Base-by-base conservation (phyloP, 805 yeast genomes). In the Kuraishia cidri region DNA sequence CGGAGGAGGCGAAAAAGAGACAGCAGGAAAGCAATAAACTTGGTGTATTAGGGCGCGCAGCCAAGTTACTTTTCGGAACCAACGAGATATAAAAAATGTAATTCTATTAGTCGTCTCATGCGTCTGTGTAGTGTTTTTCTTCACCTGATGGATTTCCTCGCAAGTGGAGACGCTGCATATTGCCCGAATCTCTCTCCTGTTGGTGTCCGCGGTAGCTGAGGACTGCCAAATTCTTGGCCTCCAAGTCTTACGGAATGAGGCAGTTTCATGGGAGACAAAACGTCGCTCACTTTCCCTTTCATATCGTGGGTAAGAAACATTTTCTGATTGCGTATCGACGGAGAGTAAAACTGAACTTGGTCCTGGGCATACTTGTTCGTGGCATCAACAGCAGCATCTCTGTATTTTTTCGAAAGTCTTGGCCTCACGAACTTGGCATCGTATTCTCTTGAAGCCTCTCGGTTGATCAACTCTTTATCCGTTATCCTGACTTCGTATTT, bases 301-400 rank as follows among this genome's bases (percentile, higher is more conserved):
- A 48, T 32, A 23, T 72, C 73, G 43, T 76, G 82, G 9, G 72
- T 69, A 16, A 62, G 58, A 43, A 75, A 75, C 2, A 70, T 54
- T 33, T 60, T 65, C 47, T n/a, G 46, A 34, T 32, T 49, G 54
- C 10, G 42, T 43, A 5, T 41, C 27, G 6, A 49, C 37, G 4
- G 65, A 51, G 30, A 39, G 19, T 6, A 52, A 39, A 55, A 56
- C 8, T 45, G 44, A 9, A 47, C 48, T 9, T 40, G 38, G 2
- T 49, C 48, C 15, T 35, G 31, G 8, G 25, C 18, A 13, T 27
- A 23, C 10, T 26, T 33, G 20, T 27, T 20, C 44, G 79, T 71
- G 3, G 81, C 76, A 51, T 75, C 82, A 5, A 79, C 62, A 15
- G 69, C 61, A 5, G 69, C 85, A 42, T 82, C 85, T 42, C 75